These are phyloP conservation scores for Septoria petroselini DNA, from an alignment of 2,329 filamentous ascomycete species.

Conservation along the genomic window DNA sequence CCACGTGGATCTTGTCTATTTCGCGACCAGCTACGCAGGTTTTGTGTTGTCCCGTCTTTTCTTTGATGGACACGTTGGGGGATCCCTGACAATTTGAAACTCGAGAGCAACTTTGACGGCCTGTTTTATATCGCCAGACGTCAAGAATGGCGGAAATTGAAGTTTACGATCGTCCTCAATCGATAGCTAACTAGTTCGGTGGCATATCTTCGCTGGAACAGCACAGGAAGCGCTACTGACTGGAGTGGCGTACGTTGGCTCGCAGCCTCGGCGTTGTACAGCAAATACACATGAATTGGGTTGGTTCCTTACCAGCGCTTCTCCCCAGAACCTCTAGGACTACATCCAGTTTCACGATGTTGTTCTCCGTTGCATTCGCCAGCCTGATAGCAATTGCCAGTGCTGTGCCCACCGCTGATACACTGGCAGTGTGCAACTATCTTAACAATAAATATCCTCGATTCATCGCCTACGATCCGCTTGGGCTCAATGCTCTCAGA, in stretches of 20 bases:
- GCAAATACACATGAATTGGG: neutral
- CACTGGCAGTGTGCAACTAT: conserved; percentile 24
- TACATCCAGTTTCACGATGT: conserved; percentile 2
- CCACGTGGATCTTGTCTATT: too few relatives aligned
- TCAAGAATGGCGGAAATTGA: too few relatives aligned
- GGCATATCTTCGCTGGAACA: neutral
- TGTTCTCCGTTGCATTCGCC: conserved; percentile 10
- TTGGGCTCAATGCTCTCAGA: conserved; percentile 15
- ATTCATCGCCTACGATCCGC: conserved; percentile 25
- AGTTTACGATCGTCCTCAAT: too few relatives aligned
- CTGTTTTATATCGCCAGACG: too few relatives aligned
- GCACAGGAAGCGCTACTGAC: too few relatives aligned
- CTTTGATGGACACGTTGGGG: too few relatives aligned
- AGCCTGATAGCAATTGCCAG: conserved; percentile 13
- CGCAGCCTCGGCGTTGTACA: neutral
- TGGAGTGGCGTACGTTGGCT: too few relatives aligned
- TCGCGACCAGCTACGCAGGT: too few relatives aligned
- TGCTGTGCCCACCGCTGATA: conserved; percentile 19
- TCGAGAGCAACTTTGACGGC: too few relatives aligned
- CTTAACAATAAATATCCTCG: conserved; percentile 25
- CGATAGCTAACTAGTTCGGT: neutral
- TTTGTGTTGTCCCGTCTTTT: too few relatives aligned
- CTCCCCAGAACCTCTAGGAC: neutral
- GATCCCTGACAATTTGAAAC: too few relatives aligned
- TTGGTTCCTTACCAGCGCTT: neutral